Evolutionary conservation across 371 early-diverging fungal species (phyloP), one percentile per base, ranked within the genome.

Genomic region (Gilbertella persicaria): DNA sequence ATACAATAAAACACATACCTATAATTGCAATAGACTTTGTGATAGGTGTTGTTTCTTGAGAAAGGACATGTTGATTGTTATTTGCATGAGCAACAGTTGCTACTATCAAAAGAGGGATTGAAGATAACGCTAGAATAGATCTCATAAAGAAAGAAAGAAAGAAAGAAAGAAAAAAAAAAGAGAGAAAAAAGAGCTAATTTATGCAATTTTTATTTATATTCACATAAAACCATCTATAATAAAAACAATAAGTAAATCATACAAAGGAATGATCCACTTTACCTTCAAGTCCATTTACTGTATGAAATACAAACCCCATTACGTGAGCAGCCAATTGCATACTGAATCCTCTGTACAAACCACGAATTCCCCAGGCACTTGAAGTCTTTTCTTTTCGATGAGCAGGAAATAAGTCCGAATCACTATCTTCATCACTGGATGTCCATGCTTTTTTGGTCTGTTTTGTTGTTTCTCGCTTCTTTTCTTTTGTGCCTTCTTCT

Each of bases 401-500:
- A 50, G n/a, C 21, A 20, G 17, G 13, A 16, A 53, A 49, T 8
- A 58, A 20, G 30, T 55, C 46, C 50, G 62, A 64, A 36, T 64
- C 59, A 41, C 59, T 52, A 24, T 66, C 64, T 10, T 33, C 33
- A 10, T 13, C 13, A 53, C 53, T 41, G 43, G 50, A 52, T 45
- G 40, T 16, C 5, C 16, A 44, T 42, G 16, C 26, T 0, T 38
- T 26, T 10, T 17, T 16, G 35, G 33, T 33, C 3, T 26, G 43
- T 21, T 45, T 41, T 1, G 20, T 23, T 9, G 48, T 33, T 23
- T 49, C 50, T 8, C 19, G 20, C 6, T 25, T 44, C n/a, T 33
- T 41, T 44, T 73, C 63, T 26, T 55, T 56, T 30, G 73, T 81
- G n/a, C 94, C 95, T 67, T 96, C 98, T 68, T 97, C 96, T 14